Conservation (phyloP, 2,329 filamentous ascomycete genomes). For the Ophiostoma sp. region DNA sequence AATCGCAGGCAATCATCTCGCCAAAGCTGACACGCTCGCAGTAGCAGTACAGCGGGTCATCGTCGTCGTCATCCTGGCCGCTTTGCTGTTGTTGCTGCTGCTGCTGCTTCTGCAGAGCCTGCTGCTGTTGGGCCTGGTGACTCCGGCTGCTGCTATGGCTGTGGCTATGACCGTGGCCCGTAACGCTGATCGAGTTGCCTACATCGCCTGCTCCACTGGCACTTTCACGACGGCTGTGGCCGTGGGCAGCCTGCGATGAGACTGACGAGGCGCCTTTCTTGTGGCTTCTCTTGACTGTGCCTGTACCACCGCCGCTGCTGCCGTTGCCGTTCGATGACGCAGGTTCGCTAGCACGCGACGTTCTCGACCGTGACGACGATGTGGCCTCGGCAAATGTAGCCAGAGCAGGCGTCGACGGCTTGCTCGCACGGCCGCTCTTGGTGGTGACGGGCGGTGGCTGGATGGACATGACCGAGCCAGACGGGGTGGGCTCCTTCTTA, state of each 20-base stretch:
- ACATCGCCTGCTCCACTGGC: constrained; percentile 26
- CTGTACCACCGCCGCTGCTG: constrained; percentile 34
- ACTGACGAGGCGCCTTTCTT: constrained; percentile 55
- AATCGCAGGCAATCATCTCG: constrained; percentile 82
- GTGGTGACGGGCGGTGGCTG: constrained; percentile 49
- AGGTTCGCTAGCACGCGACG: constrained; percentile 50
- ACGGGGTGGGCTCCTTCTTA: constrained; percentile 44
- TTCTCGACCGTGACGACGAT: constrained; percentile 46
- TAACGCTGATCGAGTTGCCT: not conserved
- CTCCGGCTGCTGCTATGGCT: constrained; percentile 23
- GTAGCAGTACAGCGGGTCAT: constrained; percentile 76
- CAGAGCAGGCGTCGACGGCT: constrained; percentile 64
- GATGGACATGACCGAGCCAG: constrained; percentile 34
- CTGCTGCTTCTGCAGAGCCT: constrained; percentile 16
- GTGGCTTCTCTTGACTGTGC: constrained; percentile 54
- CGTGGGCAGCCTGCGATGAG: constrained; percentile 33
- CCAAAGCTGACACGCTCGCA: constrained; percentile 79
- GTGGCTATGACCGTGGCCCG: constrained; percentile 21
- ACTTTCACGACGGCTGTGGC: constrained; percentile 23
- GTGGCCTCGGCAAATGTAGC: constrained; percentile 59
- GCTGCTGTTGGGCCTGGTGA: constrained; percentile 14
- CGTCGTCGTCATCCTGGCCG: constrained; percentile 60
- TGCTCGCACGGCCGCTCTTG: constrained; percentile 66
- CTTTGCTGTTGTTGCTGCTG: constrained; percentile 33
- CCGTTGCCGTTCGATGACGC: constrained; percentile 14